Percentiles rank a stretch among this genome's conserved stretches.
These are phyloP conservation scores for Aspergillus brasiliensis DNA, from an alignment of 2,329 filamentous ascomycete species.

Conservation along the genomic window DNA sequence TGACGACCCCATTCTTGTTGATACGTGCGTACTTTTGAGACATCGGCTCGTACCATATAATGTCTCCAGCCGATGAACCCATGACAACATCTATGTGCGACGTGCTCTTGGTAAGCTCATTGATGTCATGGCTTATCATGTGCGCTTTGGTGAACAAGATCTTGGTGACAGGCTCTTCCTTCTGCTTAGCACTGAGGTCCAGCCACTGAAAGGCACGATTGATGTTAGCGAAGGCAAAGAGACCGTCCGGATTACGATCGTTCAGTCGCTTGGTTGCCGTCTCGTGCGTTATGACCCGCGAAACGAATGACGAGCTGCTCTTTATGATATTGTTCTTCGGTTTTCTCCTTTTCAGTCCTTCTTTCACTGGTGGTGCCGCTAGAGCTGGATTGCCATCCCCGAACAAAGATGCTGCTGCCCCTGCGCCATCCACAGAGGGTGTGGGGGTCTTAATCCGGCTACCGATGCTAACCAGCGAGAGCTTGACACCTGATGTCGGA, in stretches of 20 bases:
- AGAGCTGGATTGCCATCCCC: conserved; percentile 83
- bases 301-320: conserved; percentile 98
- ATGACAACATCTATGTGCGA: conserved; percentile 88
- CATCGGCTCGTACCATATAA: conserved; percentile 98
- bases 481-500: conserved; percentile 79
- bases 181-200: conserved; percentile 69
- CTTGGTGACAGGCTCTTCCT: conserved; percentile 90
- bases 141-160: conserved; percentile 97
- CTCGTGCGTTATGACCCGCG: conserved; percentile 91
- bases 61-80: conserved; percentile 94
- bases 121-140: conserved; percentile 91
- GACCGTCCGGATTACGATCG: conserved; percentile 74
- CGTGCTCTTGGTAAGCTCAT: conserved; percentile 74
- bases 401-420: conserved; percentile 64
- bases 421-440: conserved; percentile 52
- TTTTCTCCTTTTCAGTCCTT: conserved; percentile 74
- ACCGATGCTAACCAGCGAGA: conserved; percentile 75
- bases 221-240: conserved; percentile 93
- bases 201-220: conserved; percentile 97
- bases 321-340: conserved; percentile 98
- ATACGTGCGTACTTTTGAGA: conserved; percentile 92
- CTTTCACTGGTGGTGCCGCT: conserved; percentile 64
- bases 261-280: conserved; percentile 73
- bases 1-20: conserved; percentile 96
- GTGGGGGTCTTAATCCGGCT: conserved; percentile 53